Evolutionary conservation across 148 eudicot species (phyloP).

Genomic region (Nepenthes mirabilis): DNA sequence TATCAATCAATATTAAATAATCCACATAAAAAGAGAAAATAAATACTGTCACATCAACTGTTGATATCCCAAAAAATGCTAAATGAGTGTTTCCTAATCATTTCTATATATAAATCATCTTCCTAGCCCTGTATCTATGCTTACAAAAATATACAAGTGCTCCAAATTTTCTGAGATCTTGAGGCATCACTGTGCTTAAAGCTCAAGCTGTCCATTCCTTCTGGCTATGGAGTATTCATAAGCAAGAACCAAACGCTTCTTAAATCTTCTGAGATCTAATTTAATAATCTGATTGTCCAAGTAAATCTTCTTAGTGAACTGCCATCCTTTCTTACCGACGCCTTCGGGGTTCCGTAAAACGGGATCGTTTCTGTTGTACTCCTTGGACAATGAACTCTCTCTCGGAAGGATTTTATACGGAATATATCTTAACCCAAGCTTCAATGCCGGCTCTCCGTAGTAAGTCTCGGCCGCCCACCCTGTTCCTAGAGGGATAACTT

Average conservation of each 20-base stretch:
- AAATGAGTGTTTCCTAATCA: no score
- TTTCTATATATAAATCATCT: no score
- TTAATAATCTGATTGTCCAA: conserved; percentile 72
- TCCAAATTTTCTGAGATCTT: neutral
- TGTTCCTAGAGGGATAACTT: conserved; percentile 69
- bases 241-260: conserved; percentile 53
- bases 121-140: no score
- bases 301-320: conserved; percentile 68
- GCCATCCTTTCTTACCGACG: conserved; percentile 65
- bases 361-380: conserved; percentile 42
- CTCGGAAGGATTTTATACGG: conserved; percentile 51
- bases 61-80: no score
- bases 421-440: conserved; percentile 65
- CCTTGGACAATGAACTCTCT: conserved; percentile 77
- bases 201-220: conserved; percentile 11
- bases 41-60: no score
- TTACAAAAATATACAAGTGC: no score
- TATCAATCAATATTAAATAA: no score
- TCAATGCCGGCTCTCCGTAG: conserved; percentile 61
- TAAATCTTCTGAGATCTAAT: conserved; percentile 55
- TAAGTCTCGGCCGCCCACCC: conserved; percentile 85
- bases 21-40: no score
- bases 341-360: conserved; percentile 52
- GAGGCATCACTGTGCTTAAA: conserved; percentile 7
- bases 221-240: conserved; percentile 35